These are phyloP conservation scores for Maudiozyma humilis DNA, from an alignment of 1,139 yeast species.

Conservation along the genomic window DNA sequence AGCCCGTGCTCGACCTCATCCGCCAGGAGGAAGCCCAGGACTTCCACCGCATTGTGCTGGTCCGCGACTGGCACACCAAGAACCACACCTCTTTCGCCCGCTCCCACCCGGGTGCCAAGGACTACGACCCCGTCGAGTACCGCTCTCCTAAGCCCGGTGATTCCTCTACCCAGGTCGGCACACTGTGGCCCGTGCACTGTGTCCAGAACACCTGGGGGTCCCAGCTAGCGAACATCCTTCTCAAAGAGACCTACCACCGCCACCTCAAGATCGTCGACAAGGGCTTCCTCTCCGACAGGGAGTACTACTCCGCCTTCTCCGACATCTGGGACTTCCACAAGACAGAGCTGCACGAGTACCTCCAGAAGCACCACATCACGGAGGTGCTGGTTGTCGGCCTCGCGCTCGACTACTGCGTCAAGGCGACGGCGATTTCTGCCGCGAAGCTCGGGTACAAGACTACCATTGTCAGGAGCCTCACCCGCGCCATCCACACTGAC, in stretches of 20 bases:
- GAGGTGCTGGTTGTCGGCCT: constrained; percentile 71
- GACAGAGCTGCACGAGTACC: constrained; percentile 52
- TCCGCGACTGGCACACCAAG: constrained; percentile 85
- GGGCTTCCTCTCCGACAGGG: constrained; percentile 65
- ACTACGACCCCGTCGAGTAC: constrained; percentile 46
- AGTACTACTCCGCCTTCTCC: constrained; percentile 81
- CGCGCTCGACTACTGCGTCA: constrained; percentile 82
- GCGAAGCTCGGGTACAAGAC: constrained; percentile 55
- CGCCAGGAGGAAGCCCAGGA: constrained; percentile 22
- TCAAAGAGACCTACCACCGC: constrained; percentile 25
- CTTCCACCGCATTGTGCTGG: constrained; percentile 63
- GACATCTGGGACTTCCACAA: constrained; percentile 69
- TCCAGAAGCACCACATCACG: constrained; percentile 40
- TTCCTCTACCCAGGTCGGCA: constrained; percentile 33
- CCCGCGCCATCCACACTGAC: constrained; percentile 41
- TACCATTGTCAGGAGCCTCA: constrained; percentile 48
- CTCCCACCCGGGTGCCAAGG: constrained; percentile 47
- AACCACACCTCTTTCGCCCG: constrained; percentile 78
- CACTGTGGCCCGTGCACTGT: constrained; percentile 88
- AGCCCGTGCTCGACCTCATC: constrained; percentile 39
- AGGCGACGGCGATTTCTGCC: constrained; percentile 65
- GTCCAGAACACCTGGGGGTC: constrained; percentile 65
- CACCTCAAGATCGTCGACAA: constrained; percentile 44
- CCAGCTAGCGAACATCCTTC: constrained; percentile 45
- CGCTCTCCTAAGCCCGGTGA: constrained; percentile 42